Conservation (phyloP, 306 rosid genomes). For the Delonix regia region DNA sequence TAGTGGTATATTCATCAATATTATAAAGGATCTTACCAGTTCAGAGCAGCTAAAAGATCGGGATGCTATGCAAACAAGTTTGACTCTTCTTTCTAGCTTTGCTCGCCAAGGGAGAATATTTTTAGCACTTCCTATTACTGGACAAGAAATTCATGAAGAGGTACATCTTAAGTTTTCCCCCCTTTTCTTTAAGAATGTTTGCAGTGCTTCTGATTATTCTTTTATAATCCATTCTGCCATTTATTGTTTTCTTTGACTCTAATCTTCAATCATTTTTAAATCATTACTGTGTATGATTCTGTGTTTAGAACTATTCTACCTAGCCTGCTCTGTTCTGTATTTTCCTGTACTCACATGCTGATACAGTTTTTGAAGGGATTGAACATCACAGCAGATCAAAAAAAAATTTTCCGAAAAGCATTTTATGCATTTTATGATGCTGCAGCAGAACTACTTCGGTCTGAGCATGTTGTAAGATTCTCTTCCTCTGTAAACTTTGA, state of each 20-base stretch:
- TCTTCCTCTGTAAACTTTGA: conserved; percentile 11
- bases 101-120: conserved; percentile 96
- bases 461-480: conserved; percentile 91
- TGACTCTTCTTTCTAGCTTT: conserved; percentile 99
- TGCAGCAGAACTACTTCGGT: conserved; percentile 86
- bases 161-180: conserved; percentile 48
- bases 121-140: conserved; percentile 75
- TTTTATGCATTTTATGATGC: conserved; percentile 84
- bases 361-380: conserved; percentile 90
- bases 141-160: conserved; percentile 87
- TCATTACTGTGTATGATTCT: conserved; percentile 10
- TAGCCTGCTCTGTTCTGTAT: conserved; percentile 28
- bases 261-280: conserved; percentile 17
- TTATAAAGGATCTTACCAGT: conserved; percentile 89
- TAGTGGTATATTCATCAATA: conserved; percentile 69
- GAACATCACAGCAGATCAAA: conserved; percentile 86
- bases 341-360: conserved; percentile 44
- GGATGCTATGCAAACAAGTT: conserved; percentile 89
- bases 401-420: conserved; percentile 80
- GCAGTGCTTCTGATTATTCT: background rate
- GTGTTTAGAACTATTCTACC: conserved; percentile 26
- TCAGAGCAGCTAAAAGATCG: conserved; percentile 89
- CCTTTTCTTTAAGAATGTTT: conserved; percentile 9
- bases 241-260: conserved; percentile 19
- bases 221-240: conserved; percentile 6